Base-by-base conservation (phyloP, 2,329 filamentous ascomycete genomes). In the Phialocephala subalpina region DNA sequence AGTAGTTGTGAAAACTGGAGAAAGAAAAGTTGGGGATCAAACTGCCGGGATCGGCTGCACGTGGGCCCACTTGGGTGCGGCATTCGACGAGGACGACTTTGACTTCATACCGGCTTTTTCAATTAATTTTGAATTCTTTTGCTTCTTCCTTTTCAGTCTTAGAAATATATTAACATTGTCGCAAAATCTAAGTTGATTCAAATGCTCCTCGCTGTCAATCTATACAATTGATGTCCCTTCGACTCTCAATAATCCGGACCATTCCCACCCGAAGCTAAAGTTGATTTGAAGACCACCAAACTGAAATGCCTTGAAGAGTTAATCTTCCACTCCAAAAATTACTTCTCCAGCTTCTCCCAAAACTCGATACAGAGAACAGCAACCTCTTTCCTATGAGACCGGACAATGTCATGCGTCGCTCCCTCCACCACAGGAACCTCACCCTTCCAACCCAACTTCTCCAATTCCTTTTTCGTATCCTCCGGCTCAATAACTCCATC, bases 341-440 rank as follows among this genome's bases (percentile, higher is more conserved):
- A 45, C 25, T 42, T n/a, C 35, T 90, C 86, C 71, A 65, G 18
- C 1, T 14, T 27, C 4, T 45, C 61, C 64, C 64, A 70, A 53
- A 70, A 67, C 6, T 58, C 36, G 14, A n/a, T 7, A 4, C 68
- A 29, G 9, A 57, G 38, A 8, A 20, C 49, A 29, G 35, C 60
- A 7, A 67, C 67, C 58, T 70, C 68, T 18, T 52, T 59, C 16
- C 49, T 53, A 47, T 64, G 59, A 11, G 62, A 72, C 53, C 80
- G 75, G 0, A 81, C 78, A 53, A 82, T 76, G 2, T 64, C 76
- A 78, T 83, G 81, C 16, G 80, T 80, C 16, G 71, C 80, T 9
- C 74, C 65, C 6, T 70, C 61, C 5, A 83, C 72, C 63, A 83
- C 78, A 65, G 58, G 61, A 9, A 82, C 75, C 70, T 80, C 70